Evolutionary conservation across 169 alveolate species (phyloP).

Genomic region (Miamiensis avidus): DNA sequence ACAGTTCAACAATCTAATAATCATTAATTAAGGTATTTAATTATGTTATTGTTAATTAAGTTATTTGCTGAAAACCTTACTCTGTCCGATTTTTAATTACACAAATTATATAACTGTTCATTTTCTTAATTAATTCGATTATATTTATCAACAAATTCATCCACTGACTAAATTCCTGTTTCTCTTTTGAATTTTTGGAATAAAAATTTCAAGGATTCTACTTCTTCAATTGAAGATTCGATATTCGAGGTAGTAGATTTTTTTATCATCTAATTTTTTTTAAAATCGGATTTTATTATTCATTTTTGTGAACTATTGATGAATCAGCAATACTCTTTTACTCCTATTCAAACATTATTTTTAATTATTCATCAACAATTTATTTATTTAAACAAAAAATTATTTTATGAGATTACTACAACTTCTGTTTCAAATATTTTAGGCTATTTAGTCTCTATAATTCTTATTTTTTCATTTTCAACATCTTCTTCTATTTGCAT

Average conservation of each 20-base stretch:
- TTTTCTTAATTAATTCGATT: conserved; percentile 8
- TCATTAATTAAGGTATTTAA: background rate
- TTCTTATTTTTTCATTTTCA: background rate
- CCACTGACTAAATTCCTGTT: conserved; percentile 1
- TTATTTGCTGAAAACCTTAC: background rate
- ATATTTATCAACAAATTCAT: conserved; percentile 1
- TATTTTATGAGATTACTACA: background rate
- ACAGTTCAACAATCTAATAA: background rate
- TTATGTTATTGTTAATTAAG: too few species aligned
- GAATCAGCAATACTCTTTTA: background rate
- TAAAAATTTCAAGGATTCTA: conserved; percentile 6
- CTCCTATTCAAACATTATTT: conserved; percentile 5
- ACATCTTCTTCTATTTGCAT: background rate
- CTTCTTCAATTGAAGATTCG: conserved; percentile 9
- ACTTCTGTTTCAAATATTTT: background rate
- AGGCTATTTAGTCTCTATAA: background rate
- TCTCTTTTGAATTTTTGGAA: conserved; percentile 23
- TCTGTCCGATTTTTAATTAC: conserved; percentile 6
- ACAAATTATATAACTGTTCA: conserved; percentile 1
- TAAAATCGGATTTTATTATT: background rate
- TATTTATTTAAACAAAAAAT: too few species aligned
- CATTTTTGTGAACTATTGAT: background rate
- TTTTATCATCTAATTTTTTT: background rate
- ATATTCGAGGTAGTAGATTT: background rate
- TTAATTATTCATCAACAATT: background rate